Evolutionary conservation across 768 basidiomycete species (phyloP), one percentile per base, ranked within the genome.

Genomic region (Favolaschia claudopus): DNA sequence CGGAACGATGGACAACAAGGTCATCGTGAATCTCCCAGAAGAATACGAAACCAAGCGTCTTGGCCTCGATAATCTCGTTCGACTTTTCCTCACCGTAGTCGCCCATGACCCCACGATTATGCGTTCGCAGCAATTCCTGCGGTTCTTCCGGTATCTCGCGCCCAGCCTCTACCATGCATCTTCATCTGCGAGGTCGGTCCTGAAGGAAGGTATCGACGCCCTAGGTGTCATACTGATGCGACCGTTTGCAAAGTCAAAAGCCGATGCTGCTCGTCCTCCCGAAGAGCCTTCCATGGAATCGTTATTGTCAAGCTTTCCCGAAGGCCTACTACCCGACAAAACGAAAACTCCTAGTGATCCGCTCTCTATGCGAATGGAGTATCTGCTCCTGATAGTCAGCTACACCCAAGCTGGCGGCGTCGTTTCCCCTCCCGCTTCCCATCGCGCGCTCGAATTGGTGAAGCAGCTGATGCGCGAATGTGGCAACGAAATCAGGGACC

Each of bases 1-100:
- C 20, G 77, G 77, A 28, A 73, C 77, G 4, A 75, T 81, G 45
- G 76, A 76, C 20, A 79, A 75, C 17, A 76, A 77, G 40, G 70
- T 81, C 38, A 75, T 79, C 3, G 70, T 83, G 36, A 75, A 80
- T 25, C 73, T 86, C 45, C 85, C 85, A 4, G 85, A 87, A 28
- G 81, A 88, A 70, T 87, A 86, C 59, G 87, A 88, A 68, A 76
- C 80, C 19, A 79, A 78, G 57, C 74, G 78, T 4, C 78, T 93
- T 14, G 77, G 77, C 19, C 76, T 89, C 66, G 88, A 89, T 58
- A 79, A 92, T 66, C 78, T 92, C 24, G 84, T 91, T 27, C 83
- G 86, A 15, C 78, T 93, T 8, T 86, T 92, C 68, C 78, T 92
- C 28, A 93, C 91, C 1, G 87, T 93, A 57, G 90, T 93, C 51